Base-by-base conservation (phyloP, 2,329 filamentous ascomycete species). In the Fusarium protoensiforme region DNA sequence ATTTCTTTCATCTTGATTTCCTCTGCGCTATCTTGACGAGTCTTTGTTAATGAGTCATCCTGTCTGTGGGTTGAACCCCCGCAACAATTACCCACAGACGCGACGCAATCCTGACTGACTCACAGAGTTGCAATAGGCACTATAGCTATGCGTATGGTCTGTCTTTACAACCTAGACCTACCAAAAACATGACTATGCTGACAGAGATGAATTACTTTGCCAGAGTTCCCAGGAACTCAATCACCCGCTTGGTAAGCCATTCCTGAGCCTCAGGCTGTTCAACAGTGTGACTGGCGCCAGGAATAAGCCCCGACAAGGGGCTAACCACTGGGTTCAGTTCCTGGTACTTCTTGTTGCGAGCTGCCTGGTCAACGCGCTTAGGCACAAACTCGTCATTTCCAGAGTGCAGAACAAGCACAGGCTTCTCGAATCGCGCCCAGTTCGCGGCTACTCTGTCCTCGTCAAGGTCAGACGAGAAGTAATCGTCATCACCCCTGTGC, bases 401-500 rank as follows among this genome's bases (percentile, higher is more conserved):
- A 2, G 92, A 92, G 67, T 91, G 89, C 35, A 95, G 78, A 20
- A 93, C 89, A 72, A 93, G 83, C 1, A 94, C 81, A 1, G 90
- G 89, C 61, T 88, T 86, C 48, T 84, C 83, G 64, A 94, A 84
- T 58, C 83, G 84, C 5, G 91, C 88, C 87, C 96, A 98, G n/a
- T 92, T 92, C 16, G 80, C 80, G 27, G 81, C 78, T 8, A 95
- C 84, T 20, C 86, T 84, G 35, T 88, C 85, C 35, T 87, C 83
- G 0, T 84, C 81, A n/a, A 96, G 83, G 78, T 96, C 93, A 4
- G 90, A 91, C n/a, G 93, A 95, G 83, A 97, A 98, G 78, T 93
- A 94, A 80, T 98, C 95, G 80, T 98, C 95, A 67, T 93, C 92
- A 11, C 92, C 93, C 7, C 90, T 89, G 58, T 43, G 7, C 9